Base-by-base conservation (phyloP, 352 stramenopile genomes). In the Globisporangium mamillatum region DNA sequence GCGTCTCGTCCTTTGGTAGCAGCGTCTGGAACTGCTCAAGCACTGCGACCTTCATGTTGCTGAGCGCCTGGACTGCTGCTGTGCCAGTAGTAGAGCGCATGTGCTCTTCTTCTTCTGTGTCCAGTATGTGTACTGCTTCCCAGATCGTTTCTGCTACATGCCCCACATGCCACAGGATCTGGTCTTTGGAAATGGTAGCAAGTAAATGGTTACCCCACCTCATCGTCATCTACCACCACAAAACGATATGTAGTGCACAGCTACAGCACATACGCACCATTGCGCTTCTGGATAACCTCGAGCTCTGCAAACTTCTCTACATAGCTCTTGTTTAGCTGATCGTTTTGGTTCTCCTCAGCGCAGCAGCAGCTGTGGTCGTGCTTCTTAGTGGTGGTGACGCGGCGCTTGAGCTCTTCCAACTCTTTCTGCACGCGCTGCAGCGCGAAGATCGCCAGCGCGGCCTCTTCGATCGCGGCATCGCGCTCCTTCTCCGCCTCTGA, bases 401-500 rank as follows among this genome's bases (percentile, higher is more conserved):
- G 48, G 60, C 36, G 32, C 20, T 53, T 55, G 36, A 55, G 63
- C 16, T 36, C 27, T 12, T 53, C 56, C 20, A 67, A 62, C 44
- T 59, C 56, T 1, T 64, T 58, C 27, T 60, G 29, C 55, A 59
- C 34, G 3, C 53, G 54, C 9, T 44, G 32, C 14, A 75, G 34
- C 18, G 66, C 44, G 46, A 71, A 64, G 6, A 71, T 63, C 34
- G 73, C 75, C 4, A 58, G 36, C 18, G 71, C 74, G 1, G 73
- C 73, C 36, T 82, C 76, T 14, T 82, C 68, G 38, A 78, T 70
- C 22, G 71, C 71, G 27, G 72, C 67, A 34, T 82, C 71, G 24
- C 73, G 74, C 67, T 82, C 76, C 4, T 63, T 57, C 46, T 80
- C 70, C 3, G 44, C 60, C 0, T 59, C 61, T 18, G 56, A 9